Conservation (phyloP, 495 filamentous ascomycete species). For the Penicillium tannophilum region DNA sequence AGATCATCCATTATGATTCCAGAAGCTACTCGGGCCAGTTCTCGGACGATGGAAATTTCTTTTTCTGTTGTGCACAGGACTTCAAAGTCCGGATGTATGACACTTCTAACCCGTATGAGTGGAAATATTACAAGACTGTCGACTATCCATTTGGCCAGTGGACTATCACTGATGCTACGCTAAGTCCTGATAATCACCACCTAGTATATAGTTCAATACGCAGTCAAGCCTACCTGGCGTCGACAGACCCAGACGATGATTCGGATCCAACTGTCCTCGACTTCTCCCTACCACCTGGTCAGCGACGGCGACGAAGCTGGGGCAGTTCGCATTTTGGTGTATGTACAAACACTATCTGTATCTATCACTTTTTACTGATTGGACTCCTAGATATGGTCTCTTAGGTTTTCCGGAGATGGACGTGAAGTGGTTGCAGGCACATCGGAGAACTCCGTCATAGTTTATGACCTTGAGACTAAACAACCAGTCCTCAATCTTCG, state of each 20-base stretch:
- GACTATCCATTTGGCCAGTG: slow-evolving; percentile 83
- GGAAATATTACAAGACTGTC: slow-evolving; percentile 95
- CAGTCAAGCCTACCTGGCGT: slow-evolving; percentile 77
- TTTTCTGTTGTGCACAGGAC: slow-evolving; percentile 92
- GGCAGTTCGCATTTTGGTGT: slow-evolving; percentile 55
- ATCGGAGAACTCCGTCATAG: slow-evolving; percentile 72
- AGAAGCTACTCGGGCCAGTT: slow-evolving; percentile 96
- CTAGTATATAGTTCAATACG: slow-evolving; percentile 88
- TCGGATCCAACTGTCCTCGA: slow-evolving; percentile 78
- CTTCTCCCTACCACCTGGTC: slow-evolving; percentile 56
- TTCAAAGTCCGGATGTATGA: slow-evolving; percentile 96
- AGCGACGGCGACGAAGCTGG: slow-evolving; percentile 39
- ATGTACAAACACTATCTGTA: slow-evolving; percentile 20
- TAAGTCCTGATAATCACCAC: slow-evolving; percentile 90
- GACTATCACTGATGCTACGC: slow-evolving; percentile 92
- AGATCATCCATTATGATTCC: slow-evolving; percentile 81
- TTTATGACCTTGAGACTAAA: slow-evolving; percentile 89
- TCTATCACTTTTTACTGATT: slow-evolving; percentile 19
- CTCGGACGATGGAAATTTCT: slow-evolving; percentile 95
- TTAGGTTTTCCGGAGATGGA: slow-evolving; percentile 92
- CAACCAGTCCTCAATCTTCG: slow-evolving; percentile 70
- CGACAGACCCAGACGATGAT: slow-evolving; percentile 79
- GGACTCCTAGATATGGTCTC: slow-evolving; percentile 73
- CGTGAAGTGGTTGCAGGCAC: slow-evolving; percentile 90
- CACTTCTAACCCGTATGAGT: slow-evolving; percentile 91